These are phyloP conservation scores for Buxus sempervirens DNA, from an alignment of 164 flowering plant genomes.

Conservation along the genomic window DNA sequence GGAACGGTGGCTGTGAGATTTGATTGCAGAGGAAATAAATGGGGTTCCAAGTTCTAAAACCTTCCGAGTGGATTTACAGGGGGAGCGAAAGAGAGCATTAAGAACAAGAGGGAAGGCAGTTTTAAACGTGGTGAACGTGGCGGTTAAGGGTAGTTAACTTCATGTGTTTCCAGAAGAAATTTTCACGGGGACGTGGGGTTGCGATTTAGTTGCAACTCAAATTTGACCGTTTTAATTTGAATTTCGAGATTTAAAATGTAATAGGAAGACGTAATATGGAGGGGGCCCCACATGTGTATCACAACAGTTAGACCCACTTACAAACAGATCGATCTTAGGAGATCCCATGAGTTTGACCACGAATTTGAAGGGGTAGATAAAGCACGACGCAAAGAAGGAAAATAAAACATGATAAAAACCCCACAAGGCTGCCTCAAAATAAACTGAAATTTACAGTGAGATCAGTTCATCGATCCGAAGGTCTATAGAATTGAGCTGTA, in stretches of 20 bases:
- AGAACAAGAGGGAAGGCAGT: not conserved
- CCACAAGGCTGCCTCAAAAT: not conserved
- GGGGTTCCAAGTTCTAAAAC: not conserved
- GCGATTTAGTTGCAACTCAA: not conserved
- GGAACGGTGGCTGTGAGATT: not conserved
- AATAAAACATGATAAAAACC: not conserved
- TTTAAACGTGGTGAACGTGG: not conserved
- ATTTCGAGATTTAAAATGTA: not conserved
- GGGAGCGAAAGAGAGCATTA: not conserved
- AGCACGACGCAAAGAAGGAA: no score
- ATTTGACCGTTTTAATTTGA: not conserved
- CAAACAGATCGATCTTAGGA: no score
- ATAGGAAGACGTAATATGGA: not conserved
- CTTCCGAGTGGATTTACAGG: not conserved
- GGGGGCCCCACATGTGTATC: not conserved
- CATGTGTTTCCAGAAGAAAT: not conserved
- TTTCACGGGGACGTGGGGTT: not conserved
- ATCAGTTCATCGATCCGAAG: not conserved
- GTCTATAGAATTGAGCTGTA: not conserved
- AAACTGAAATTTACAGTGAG: not conserved
- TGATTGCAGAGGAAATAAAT: not conserved
- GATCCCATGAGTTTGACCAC: no score
- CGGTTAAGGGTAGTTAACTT: conserved; percentile 9
- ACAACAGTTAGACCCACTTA: no score
- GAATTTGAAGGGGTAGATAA: no score